Percentiles rank a stretch among this genome's conserved stretches.
phyloP scores from a whole-genome alignment of 805 yeast species.

The Ogataea corticis region DNA sequence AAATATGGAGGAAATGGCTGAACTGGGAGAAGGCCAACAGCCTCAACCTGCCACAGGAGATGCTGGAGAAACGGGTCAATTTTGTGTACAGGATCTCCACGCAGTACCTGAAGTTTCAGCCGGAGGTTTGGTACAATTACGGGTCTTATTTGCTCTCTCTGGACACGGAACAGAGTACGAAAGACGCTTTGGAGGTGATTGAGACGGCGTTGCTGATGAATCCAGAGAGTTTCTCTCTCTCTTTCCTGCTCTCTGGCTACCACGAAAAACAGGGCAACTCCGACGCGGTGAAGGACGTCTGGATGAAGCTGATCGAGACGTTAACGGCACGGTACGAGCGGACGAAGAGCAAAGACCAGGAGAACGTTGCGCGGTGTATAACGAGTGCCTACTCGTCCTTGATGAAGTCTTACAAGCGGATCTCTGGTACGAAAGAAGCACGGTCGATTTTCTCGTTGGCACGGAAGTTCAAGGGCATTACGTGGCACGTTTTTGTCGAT shows the following conservation, averaged over 20 bases:
- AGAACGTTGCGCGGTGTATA: conserved; percentile 38
- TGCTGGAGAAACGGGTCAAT: conserved; percentile 55
- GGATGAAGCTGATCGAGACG: conserved; percentile 49
- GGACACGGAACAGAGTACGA: conserved; percentile 12
- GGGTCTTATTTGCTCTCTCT: conserved; percentile 25
- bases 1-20: conserved; percentile 72
- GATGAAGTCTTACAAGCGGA: conserved; percentile 71
- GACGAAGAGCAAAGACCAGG: conserved; percentile 15
- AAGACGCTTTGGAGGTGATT: conserved; percentile 43
- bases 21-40: conserved; percentile 76
- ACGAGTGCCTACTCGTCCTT: conserved; percentile 68
- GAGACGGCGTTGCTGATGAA: conserved; percentile 59
- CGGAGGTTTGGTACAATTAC: conserved; percentile 77
- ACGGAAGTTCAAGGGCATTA: conserved; percentile 59
- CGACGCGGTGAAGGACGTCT: conserved; percentile 50
- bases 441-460: conserved; percentile 69
- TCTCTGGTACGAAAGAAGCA: conserved; percentile 51
- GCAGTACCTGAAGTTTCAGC: conserved; percentile 58
- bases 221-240: conserved; percentile 67
- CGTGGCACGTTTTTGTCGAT: conserved; percentile 77
- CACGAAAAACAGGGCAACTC: conserved; percentile 59
- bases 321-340: conserved; percentile 42
- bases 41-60: conserved; percentile 54
- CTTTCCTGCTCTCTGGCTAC: conserved; percentile 66
- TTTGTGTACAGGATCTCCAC: conserved; percentile 75